Percentiles rank a stretch among this genome's conserved stretches.
Evolutionary conservation across 140 eudicot genomes (phyloP).

Genomic region (Oenanthe javanica): DNA sequence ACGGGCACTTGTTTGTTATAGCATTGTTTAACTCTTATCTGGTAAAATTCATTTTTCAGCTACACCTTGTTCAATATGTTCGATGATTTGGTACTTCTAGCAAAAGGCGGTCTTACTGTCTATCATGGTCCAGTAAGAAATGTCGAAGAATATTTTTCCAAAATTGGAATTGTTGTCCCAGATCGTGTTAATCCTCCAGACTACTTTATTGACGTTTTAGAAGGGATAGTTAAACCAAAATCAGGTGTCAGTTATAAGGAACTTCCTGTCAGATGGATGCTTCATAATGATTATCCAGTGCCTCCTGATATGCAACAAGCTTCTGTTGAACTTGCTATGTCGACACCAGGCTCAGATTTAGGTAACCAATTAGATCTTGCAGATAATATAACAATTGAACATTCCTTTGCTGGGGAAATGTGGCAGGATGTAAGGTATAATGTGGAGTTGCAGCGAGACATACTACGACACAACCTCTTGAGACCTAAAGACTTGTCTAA

Average conservation of each 20-base stretch:
- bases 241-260: slow-evolving; percentile 47
- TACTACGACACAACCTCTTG: slow-evolving; percentile 58
- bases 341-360: slow-evolving; percentile 19
- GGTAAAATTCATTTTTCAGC: slow-evolving; percentile 35
- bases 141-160: slow-evolving; percentile 72
- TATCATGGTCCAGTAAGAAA: slow-evolving; percentile 69
- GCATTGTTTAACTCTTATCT: neutral
- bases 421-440: slow-evolving; percentile 76
- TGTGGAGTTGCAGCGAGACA: slow-evolving; percentile 58
- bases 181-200: slow-evolving; percentile 95
- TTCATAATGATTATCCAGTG: slow-evolving; percentile 65
- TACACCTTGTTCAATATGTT: slow-evolving; percentile 74
- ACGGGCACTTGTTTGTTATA: neutral
- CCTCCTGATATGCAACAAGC: slow-evolving; percentile 67
- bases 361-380: slow-evolving; percentile 12
- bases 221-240: slow-evolving; percentile 64
- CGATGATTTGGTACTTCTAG: slow-evolving; percentile 83
- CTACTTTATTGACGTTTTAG: slow-evolving; percentile 73
- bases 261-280: slow-evolving; percentile 88
- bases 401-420: slow-evolving; percentile 85
- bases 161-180: slow-evolving; percentile 68
- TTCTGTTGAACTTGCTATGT: slow-evolving; percentile 31
- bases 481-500: slow-evolving; percentile 63
- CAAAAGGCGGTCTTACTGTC: slow-evolving; percentile 83
- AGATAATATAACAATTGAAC: slow-evolving; percentile 35